Percentiles rank a stretch among this genome's conserved stretches.
Conservation (phyloP, 2,329 filamentous ascomycete species). For the Aspergillus transmontanensis region DNA sequence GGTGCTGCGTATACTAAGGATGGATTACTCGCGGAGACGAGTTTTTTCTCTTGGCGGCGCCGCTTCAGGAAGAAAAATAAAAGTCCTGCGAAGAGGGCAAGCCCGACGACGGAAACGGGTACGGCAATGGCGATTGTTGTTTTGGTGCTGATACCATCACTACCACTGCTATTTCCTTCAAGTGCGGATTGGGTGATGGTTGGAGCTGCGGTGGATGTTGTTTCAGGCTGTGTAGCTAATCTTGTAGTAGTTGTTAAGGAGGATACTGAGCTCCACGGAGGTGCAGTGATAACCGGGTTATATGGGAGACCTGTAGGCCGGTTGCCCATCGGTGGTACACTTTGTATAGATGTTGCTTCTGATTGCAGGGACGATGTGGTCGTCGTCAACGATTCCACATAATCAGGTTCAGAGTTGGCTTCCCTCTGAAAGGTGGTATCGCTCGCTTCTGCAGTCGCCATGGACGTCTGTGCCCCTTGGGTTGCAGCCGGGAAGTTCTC, state of each 20-base stretch:
- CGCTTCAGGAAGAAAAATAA: constrained; percentile 30
- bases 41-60: constrained; percentile 18
- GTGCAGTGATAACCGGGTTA: neutral
- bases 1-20: constrained; percentile 3
- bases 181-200: neutral
- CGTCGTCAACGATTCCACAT: neutral
- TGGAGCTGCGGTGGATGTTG: neutral
- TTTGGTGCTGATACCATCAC: constrained; percentile 17
- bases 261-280: neutral
- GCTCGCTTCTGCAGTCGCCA: neutral
- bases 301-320: neutral
- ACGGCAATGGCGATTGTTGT: constrained; percentile 37
- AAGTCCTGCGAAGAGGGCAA: constrained; percentile 26
- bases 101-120: constrained; percentile 33
- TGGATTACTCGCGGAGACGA: neutral
- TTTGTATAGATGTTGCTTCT: neutral
- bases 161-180: neutral
- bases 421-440: neutral
- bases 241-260: neutral
- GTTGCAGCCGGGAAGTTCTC: no score
- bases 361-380: neutral
- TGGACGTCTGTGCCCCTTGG: neutral
- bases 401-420: neutral
- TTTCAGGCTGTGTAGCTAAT: neutral
- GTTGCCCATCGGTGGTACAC: neutral